These are phyloP conservation scores for Aspergillus sp. DNA, from an alignment of 2,329 filamentous ascomycete genomes.

Conservation along the genomic window DNA sequence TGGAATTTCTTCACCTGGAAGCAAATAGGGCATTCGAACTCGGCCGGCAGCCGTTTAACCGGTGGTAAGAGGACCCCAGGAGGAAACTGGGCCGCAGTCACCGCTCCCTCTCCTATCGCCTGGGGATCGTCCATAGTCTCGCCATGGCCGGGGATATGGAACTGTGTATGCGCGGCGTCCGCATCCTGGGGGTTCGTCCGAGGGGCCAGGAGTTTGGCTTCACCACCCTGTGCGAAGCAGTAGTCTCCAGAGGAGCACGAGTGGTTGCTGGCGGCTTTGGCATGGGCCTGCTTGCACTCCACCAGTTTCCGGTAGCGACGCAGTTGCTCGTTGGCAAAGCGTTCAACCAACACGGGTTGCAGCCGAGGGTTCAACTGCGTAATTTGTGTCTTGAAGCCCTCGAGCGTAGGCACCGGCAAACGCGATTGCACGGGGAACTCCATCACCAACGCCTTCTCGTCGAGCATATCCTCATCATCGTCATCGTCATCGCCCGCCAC, in stretches of 20 bases:
- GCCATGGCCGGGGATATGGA: slow-evolving; percentile 55
- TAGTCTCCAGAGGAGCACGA: slow-evolving; percentile 61
- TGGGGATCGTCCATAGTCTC: slow-evolving; percentile 64
- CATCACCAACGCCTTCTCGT: slow-evolving; percentile 61
- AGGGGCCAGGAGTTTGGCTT: slow-evolving; percentile 59
- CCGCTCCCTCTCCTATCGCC: slow-evolving; percentile 63
- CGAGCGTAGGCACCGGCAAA: slow-evolving; percentile 66
- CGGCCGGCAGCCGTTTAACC: slow-evolving; percentile 70
- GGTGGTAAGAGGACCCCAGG: slow-evolving; percentile 78
- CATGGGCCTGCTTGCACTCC: slow-evolving; percentile 67
- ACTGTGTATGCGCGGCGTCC: slow-evolving; percentile 55
- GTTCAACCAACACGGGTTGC: slow-evolving; percentile 67
- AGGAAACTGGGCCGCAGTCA: slow-evolving; percentile 73
- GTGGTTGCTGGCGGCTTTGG: slow-evolving; percentile 54
- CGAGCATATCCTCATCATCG: slow-evolving; percentile 54
- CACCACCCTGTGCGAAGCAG: slow-evolving; percentile 68
- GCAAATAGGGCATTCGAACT: slow-evolving; percentile 87
- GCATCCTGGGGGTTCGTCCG: slow-evolving; percentile 52
- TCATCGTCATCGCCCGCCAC: slow-evolving; percentile 44
- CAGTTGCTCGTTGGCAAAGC: slow-evolving; percentile 78
- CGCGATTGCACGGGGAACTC: slow-evolving; percentile 63
- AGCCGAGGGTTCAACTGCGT: slow-evolving; percentile 71
- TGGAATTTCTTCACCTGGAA: slow-evolving; percentile 80
- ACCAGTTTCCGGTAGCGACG: slow-evolving; percentile 75
- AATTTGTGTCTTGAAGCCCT: slow-evolving; percentile 75